These are phyloP conservation scores for Plasmodium knowlesi DNA, from an alignment of 169 alveolate species.

Conservation along the genomic window DNA sequence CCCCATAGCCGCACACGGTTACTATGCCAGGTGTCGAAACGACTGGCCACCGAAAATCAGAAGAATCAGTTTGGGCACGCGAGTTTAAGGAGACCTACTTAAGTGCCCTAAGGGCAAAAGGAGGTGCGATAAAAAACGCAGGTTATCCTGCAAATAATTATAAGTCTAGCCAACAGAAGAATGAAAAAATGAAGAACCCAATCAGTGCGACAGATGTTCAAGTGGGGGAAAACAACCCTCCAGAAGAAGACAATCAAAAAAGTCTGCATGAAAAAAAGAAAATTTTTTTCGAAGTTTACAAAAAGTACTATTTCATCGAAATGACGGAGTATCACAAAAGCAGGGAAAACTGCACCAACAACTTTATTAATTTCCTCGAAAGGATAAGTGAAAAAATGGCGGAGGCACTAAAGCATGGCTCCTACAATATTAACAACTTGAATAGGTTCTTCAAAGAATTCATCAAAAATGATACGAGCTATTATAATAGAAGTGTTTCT, in stretches of 20 bases:
- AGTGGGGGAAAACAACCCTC: not conserved
- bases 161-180: not conserved
- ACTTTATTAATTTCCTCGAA: slow-evolving; percentile 66
- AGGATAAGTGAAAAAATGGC: slow-evolving; percentile 34
- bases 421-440: slow-evolving; percentile 31
- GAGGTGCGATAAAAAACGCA: not conserved
- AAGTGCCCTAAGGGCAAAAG: not conserved
- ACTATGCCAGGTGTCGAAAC: not conserved
- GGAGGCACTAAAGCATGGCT: slow-evolving; percentile 56
- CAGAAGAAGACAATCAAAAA: not conserved
- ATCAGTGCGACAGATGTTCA: not conserved
- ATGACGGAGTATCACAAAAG: slow-evolving; percentile 74
- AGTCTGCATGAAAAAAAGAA: slow-evolving; percentile 35
- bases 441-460: slow-evolving; percentile 64
- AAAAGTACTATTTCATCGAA: slow-evolving; percentile 74
- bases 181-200: not conserved
- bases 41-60: not conserved
- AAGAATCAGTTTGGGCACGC: not conserved
- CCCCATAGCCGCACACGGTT: not conserved
- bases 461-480: slow-evolving; percentile 42
- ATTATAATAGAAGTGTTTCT: slow-evolving; percentile 10
- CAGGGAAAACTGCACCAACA: slow-evolving; percentile 60
- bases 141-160: not conserved
- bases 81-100: not conserved
- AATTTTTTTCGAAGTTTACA: slow-evolving; percentile 54